A percentile compares a stretch with the other conserved stretches of the same genome.
Evolutionary conservation across 345 rosid genomes (phyloP).

Genomic region (Lumnitzera littorea): DNA sequence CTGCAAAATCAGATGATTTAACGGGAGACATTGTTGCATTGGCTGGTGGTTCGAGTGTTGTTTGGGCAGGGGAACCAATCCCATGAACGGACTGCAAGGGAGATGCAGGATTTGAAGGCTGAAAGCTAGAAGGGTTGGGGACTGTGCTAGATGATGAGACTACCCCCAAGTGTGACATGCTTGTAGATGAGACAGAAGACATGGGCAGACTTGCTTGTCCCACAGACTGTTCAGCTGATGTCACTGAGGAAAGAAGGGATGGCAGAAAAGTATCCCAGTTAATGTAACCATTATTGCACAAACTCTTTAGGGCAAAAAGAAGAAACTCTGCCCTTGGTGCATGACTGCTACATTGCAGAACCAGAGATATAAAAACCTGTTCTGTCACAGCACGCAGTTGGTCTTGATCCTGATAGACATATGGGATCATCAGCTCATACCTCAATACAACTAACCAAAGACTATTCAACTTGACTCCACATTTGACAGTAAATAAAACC

Average conservation of each 20-base stretch:
- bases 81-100: constrained; percentile 61
- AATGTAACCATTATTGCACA: constrained; percentile 63
- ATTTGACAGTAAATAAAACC: background rate
- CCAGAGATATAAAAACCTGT: constrained; percentile 69
- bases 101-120: constrained; percentile 57
- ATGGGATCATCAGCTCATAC: constrained; percentile 6
- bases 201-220: constrained; percentile 55
- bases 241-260: constrained; percentile 74
- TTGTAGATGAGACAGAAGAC: constrained; percentile 43
- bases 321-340: constrained; percentile 90
- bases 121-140: constrained; percentile 50
- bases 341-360: constrained; percentile 71
- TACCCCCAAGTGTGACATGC: constrained; percentile 56
- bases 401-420: constrained; percentile 65
- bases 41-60: constrained; percentile 57
- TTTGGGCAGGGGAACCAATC: constrained; percentile 72
- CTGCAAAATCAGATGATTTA: constrained; percentile 45
- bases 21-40: constrained; percentile 45
- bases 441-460: background rate
- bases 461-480: background rate
- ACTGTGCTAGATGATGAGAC: constrained; percentile 39
- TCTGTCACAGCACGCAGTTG: constrained; percentile 79
- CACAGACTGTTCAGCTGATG: constrained; percentile 56
- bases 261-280: constrained; percentile 90
- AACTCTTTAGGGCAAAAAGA: constrained; percentile 75